Evolutionary conservation across 2,329 filamentous ascomycete species (phyloP).

Genomic region (Colletotrichum sp.): DNA sequence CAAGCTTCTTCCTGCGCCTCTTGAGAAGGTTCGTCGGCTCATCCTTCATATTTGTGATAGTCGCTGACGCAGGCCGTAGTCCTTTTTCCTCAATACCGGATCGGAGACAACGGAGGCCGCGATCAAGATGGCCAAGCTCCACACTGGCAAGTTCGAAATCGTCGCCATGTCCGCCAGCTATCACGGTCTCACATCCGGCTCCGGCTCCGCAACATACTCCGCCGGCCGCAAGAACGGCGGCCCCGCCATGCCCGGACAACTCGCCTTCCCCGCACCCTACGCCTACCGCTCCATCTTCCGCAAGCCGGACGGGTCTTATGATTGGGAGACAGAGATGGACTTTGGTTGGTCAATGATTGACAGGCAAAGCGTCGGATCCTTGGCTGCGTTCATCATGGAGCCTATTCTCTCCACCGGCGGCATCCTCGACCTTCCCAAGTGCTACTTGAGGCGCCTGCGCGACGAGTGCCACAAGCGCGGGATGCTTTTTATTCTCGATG

Average conservation of each 20-base stretch:
- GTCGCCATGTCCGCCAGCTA: slow-evolving; percentile 63
- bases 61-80: slow-evolving; percentile 14
- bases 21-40: slow-evolving; percentile 42
- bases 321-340: slow-evolving; percentile 69
- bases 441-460: slow-evolving; percentile 59
- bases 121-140: slow-evolving; percentile 67
- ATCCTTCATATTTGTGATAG: background rate
- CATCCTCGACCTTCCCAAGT: slow-evolving; percentile 58
- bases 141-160: slow-evolving; percentile 69
- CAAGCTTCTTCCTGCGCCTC: slow-evolving; percentile 45
- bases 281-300: slow-evolving; percentile 67
- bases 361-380: slow-evolving; percentile 59
- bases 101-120: slow-evolving; percentile 63
- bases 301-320: slow-evolving; percentile 62
- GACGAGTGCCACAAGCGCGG: slow-evolving; percentile 56
- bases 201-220: slow-evolving; percentile 58
- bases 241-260: slow-evolving; percentile 57
- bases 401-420: slow-evolving; percentile 63
- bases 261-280: slow-evolving; percentile 64
- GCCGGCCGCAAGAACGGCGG: slow-evolving; percentile 52
- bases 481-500: slow-evolving; percentile 65
- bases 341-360: slow-evolving; percentile 69
- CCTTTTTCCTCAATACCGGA: slow-evolving; percentile 63
- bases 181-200: slow-evolving; percentile 63
- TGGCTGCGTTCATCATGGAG: slow-evolving; percentile 68